These are phyloP conservation scores for Rhizopogon roseolus DNA, from an alignment of 768 basidiomycete species.

Conservation along the genomic window DNA sequence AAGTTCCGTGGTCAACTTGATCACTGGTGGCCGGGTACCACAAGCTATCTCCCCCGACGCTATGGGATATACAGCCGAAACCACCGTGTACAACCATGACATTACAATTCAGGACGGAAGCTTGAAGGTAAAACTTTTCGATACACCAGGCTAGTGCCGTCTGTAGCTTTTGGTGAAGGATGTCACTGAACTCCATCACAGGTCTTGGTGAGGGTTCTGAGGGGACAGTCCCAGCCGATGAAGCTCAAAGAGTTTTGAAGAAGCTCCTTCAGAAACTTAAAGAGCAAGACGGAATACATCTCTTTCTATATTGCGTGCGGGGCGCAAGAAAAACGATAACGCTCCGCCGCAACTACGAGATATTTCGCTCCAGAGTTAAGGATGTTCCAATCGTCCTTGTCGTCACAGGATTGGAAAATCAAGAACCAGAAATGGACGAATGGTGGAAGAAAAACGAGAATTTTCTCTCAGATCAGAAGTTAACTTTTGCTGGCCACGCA, in stretches of 20 bases:
- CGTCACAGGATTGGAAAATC: constrained; percentile 17
- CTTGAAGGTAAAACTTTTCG: constrained; percentile 10
- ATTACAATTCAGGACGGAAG: background rate
- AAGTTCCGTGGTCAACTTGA: constrained; percentile 27
- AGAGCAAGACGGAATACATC: constrained; percentile 7
- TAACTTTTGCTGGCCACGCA: constrained; percentile 6
- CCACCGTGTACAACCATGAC: background rate
- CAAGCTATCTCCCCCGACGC: constrained; percentile 16
- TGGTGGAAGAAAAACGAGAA: constrained; percentile 17
- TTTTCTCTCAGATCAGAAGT: background rate
- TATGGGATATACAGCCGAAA: constrained; percentile 10
- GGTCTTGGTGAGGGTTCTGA: constrained; percentile 6
- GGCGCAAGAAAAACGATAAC: constrained; percentile 13
- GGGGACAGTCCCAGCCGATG: constrained; percentile 3
- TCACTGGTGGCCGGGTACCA: constrained; percentile 27
- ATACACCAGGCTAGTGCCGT: constrained; percentile 2
- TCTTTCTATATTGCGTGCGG: constrained; percentile 17
- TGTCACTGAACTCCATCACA: constrained; percentile 13
- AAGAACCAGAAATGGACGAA: constrained; percentile 14
- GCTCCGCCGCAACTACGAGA: constrained; percentile 12
- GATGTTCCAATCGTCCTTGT: constrained; percentile 12
- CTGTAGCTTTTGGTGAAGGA: constrained; percentile 8
- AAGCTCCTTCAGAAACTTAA: constrained; percentile 7
- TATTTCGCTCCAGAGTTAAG: constrained; percentile 5
- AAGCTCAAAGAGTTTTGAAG: constrained; percentile 3